phyloP scores from a whole-genome alignment of 331 rosid genomes.

The Phaseolus coccineus region DNA sequence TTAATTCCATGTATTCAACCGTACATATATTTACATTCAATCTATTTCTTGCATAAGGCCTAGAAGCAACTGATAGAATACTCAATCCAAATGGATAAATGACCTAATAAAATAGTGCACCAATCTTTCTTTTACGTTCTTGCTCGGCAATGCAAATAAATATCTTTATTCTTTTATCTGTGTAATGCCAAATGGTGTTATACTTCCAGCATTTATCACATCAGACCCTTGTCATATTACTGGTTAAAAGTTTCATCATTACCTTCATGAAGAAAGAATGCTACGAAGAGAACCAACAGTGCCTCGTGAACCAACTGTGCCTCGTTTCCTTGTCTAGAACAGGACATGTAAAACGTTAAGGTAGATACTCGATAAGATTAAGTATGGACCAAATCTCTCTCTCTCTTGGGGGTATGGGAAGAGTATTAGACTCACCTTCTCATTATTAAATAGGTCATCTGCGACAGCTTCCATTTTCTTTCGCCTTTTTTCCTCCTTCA shows the following conservation, averaged over 20 bases:
- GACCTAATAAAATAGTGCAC: not conserved
- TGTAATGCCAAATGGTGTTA: not conserved
- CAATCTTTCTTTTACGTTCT: conserved; percentile 12
- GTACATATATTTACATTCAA: conserved; percentile 7
- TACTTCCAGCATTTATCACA: conserved; percentile 18
- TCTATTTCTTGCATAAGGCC: conserved; percentile 3
- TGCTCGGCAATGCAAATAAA: not conserved
- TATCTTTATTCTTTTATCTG: conserved; percentile 12
- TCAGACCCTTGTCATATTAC: not conserved
- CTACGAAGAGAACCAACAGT: conserved; percentile 63
- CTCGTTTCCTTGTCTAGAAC: conserved; percentile 64
- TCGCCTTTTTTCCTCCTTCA: conserved; percentile 78
- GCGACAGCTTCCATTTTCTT: conserved; percentile 86
- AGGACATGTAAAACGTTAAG: conserved; percentile 29
- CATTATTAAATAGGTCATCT: conserved; percentile 82
- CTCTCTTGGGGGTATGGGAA: not conserved
- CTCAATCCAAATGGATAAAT: conserved; percentile 18
- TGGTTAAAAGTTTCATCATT: conserved; percentile 2
- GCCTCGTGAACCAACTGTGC: conserved; percentile 54
- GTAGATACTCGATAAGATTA: conserved; percentile 13
- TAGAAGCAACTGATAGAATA: conserved; percentile 1
- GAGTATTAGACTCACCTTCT: conserved; percentile 55
- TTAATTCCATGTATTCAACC: not conserved
- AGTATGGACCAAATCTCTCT: conserved; percentile 4
- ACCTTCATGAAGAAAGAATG: conserved; percentile 62